Base-by-base conservation (phyloP, 2,329 filamentous ascomycete genomes). In the Arthrobotrys conoides region DNA sequence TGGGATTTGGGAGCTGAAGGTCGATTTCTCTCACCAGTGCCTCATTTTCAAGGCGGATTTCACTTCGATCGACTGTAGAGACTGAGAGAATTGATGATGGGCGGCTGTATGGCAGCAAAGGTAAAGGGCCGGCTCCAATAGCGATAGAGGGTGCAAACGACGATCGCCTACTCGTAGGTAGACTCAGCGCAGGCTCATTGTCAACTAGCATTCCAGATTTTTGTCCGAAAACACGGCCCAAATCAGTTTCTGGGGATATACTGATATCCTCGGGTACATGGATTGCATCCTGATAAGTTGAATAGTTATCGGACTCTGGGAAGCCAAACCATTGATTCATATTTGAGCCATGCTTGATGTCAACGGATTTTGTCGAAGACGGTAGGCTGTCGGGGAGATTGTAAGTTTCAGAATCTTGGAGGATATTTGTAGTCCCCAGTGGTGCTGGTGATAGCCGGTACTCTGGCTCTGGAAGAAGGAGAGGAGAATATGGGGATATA, bases 71-170 rank as follows among this genome's bases (percentile, higher is more conserved):
- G 1, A 18, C 5, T 18, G 20, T 16, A 20, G 33, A 61, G 14
- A 24, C 14, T 16, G 49, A 68, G 9, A 68, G 4, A 24, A 53
- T 36, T 0, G 72, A 66, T n/a, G 38, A 18, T n/a, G 66, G 57
- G 10, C 72, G 65, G 24, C 66, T 76, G 12, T 59, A 48, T 27
- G 72, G 72, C 20, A 76, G 41, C 8, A 44, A n/a, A 2, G 72
- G 66, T 1, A 71, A 61, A 24, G 41, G n/a, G 3, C 27, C 57
- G 10, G 41, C 5, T 1, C 46, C 48, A 1, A 20, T n/a, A 44
- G 24, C 48, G 3, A 20, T n/a, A 44, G 24, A n/a, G 33, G 49
- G 16, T 5, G 18, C 18, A 10, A 75, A 20, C 41, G 71, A 75
- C 12, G 64, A 69, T 10, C 44, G 51, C 30, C 59, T 27, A 49